Conservation (phyloP, 139 green algal species). For the Ostreobium quekettii region DNA sequence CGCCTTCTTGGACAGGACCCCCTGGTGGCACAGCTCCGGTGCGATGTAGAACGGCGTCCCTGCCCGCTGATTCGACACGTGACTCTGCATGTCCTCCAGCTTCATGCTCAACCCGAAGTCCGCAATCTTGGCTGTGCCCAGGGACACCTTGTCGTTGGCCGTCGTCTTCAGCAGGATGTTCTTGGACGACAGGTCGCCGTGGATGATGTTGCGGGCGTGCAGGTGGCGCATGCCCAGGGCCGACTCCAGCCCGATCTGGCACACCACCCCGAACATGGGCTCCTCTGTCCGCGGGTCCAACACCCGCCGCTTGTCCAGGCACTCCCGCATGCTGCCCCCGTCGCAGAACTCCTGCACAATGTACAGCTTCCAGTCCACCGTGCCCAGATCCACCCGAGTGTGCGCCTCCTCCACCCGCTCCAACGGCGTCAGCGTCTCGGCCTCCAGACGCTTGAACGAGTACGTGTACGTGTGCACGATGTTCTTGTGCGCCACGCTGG, state of each 20-base stretch:
- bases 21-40: not conserved
- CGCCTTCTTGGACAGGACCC: not conserved
- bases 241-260: not conserved
- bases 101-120: slow-evolving; percentile 15
- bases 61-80: not conserved
- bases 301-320: too few relatives aligned
- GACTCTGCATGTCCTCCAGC: slow-evolving; percentile 26
- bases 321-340: too few relatives aligned
- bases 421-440: too few relatives aligned
- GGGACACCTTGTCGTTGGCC: not conserved
- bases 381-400: too few relatives aligned
- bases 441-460: too few relatives aligned
- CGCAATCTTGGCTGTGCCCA: slow-evolving; percentile 16
- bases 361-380: too few relatives aligned
- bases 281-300: too few relatives aligned
- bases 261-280: too few relatives aligned
- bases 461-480: too few relatives aligned
- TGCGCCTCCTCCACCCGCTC: too few relatives aligned
- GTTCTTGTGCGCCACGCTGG: too few relatives aligned
- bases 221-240: slow-evolving; percentile 8
- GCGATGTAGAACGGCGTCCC: not conserved
- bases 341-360: too few relatives aligned
- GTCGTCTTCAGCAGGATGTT: slow-evolving; percentile 16
- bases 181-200: slow-evolving; percentile 13
- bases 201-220: slow-evolving; percentile 6